These are phyloP conservation scores for Sporisorium scitamineum DNA, from an alignment of 1,284 basidiomycete genomes.

Conservation along the genomic window DNA sequence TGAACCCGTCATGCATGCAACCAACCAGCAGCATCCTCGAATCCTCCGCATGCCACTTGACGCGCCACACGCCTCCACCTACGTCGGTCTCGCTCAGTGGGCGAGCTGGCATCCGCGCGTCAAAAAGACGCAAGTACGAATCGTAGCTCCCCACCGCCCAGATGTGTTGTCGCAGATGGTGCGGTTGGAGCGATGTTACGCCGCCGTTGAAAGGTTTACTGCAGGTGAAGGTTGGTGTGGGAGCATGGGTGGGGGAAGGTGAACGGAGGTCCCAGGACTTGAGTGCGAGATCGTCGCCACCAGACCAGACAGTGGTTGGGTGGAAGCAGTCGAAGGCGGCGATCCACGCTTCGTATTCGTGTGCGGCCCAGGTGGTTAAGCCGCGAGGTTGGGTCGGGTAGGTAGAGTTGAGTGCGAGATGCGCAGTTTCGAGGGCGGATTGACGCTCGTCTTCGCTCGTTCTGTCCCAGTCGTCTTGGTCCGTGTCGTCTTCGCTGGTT, in stretches of 20 bases:
- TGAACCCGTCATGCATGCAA: slow-evolving; percentile 98
- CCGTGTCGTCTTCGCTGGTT: slow-evolving; percentile 17
- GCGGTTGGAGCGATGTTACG: slow-evolving; percentile 88
- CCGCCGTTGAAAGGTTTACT: slow-evolving; percentile 86
- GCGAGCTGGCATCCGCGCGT: slow-evolving; percentile 77
- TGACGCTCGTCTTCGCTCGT: slow-evolving; percentile 36
- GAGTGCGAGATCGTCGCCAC: slow-evolving; percentile 90
- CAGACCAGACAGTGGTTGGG: slow-evolving; percentile 79
- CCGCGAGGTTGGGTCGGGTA: slow-evolving; percentile 33
- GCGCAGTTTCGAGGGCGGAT: slow-evolving; percentile 4
- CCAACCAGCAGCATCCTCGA: slow-evolving; percentile 80
- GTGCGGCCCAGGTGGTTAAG: slow-evolving; percentile 79
- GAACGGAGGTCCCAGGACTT: slow-evolving; percentile 85
- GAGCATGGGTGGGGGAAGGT: slow-evolving; percentile 10
- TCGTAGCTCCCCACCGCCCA: slow-evolving; percentile 96
- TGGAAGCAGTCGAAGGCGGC: slow-evolving; percentile 87
- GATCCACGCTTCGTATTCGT: slow-evolving; percentile 95
- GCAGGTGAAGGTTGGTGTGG: slow-evolving; percentile 78
- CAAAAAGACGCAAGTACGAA: slow-evolving; percentile 83
- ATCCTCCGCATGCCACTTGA: slow-evolving; percentile 88
- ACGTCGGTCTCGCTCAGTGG: slow-evolving; percentile 78
- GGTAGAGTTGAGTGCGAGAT: slow-evolving; percentile 27
- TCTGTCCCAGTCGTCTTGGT: slow-evolving; percentile 40
- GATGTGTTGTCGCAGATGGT: slow-evolving; percentile 82
- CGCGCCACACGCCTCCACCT: slow-evolving; percentile 93